These are phyloP conservation scores for Dissophora globulifera DNA, from an alignment of 192 early-diverging fungal species.

Conservation along the genomic window DNA sequence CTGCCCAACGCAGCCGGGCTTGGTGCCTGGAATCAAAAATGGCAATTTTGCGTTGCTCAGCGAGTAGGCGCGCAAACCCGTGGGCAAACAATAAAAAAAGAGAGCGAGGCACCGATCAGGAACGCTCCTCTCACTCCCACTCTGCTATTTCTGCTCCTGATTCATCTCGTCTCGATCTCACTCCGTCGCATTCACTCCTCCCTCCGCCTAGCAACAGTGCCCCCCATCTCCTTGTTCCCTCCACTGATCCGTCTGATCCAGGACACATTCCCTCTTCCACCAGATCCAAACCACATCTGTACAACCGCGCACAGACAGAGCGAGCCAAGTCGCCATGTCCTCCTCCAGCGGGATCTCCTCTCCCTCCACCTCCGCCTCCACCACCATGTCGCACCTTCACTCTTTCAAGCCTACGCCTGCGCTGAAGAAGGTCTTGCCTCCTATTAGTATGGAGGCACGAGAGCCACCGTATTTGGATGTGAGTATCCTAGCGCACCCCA, in stretches of 20 bases:
- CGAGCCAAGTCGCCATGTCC: conserved; percentile 14
- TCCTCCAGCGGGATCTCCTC: conserved; percentile 29
- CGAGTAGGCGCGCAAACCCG: background rate
- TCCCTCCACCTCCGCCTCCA: conserved; percentile 11
- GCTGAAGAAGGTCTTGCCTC: conserved; percentile 33
- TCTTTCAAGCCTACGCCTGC: conserved; percentile 27
- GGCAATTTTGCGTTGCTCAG: background rate
- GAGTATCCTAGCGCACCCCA: too few relatives aligned
- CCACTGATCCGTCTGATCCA: too few relatives aligned
- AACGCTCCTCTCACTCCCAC: background rate
- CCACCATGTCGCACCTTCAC: conserved; percentile 27
- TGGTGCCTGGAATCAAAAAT: too few relatives aligned
- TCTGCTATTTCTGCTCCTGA: background rate
- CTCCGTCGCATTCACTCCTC: background rate
- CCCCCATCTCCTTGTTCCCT: background rate
- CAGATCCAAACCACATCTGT: background rate
- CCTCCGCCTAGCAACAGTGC: background rate
- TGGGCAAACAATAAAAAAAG: background rate
- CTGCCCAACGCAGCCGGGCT: too few relatives aligned
- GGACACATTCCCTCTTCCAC: background rate
- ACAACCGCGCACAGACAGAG: background rate
- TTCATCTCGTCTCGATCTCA: background rate
- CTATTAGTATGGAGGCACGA: conserved; percentile 3
- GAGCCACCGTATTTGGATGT: conserved; percentile 46
- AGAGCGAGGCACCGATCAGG: background rate